Conservation (phyloP, 179 eudicot genomes). For the Camellia oleifera region DNA sequence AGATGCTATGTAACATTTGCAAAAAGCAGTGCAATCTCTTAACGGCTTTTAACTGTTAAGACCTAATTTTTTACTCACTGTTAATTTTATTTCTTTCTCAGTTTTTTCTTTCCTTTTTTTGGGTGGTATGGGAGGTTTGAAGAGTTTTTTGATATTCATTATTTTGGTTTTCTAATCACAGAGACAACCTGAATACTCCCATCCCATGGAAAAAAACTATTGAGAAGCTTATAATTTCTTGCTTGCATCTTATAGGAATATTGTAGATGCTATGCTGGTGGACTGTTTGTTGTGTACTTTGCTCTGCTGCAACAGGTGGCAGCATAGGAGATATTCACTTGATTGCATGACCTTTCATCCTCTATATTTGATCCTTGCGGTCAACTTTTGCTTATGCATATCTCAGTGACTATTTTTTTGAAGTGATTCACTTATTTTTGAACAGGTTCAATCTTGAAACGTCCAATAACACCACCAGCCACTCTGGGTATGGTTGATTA, state of each 20-base stretch:
- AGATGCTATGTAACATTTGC: not conserved
- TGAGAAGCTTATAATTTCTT: no score
- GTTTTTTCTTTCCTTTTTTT: no score
- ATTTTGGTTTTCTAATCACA: no score
- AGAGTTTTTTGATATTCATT: no score
- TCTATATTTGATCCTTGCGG: not conserved
- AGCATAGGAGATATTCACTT: not conserved
- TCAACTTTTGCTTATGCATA: not conserved
- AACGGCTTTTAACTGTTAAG: not conserved
- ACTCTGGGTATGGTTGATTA: constrained; percentile 68
- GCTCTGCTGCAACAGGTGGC: constrained; percentile 3
- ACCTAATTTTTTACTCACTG: not conserved
- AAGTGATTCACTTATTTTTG: constrained; percentile 12
- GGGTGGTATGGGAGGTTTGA: no score
- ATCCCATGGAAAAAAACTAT: no score
- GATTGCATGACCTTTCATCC: not conserved
- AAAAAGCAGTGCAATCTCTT: not conserved
- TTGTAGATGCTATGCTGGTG: not conserved
- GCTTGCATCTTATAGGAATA: no score
- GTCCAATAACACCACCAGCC: constrained; percentile 73
- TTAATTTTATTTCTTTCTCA: no score
- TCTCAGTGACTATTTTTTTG: not conserved
- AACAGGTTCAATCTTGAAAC: constrained; percentile 63
- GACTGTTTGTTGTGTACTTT: not conserved
- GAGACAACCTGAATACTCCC: no score